Evolutionary conservation across 495 filamentous ascomycete genomes (phyloP), one percentile per base, ranked within the genome.

Genomic region (Xylaria curta): DNA sequence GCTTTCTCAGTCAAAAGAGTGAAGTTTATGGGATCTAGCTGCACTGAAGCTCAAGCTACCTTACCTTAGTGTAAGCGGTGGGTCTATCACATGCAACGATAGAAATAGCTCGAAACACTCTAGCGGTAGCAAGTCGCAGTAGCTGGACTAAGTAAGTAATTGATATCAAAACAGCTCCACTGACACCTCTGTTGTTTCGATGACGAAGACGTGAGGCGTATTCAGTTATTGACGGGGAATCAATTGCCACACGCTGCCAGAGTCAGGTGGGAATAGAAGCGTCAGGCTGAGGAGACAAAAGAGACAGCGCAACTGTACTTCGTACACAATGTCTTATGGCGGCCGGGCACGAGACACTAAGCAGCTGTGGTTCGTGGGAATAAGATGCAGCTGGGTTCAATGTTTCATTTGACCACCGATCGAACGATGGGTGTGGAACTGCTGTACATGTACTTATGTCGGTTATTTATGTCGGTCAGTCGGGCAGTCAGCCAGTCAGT

Each of bases 321-420:
- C n/a, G n/a, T n/a, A 19, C 33, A n/a, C 36, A 19, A 38, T 10
- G 46, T 47, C 28, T 26, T 66, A 38, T 66, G 21, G 7, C 42
- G 51, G 28, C 6, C 15, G 21, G 19, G 9, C 53, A 31, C 26
- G 40, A 47, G 4, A 24, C 26, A 66, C 63, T 1, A 26, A n/a
- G 47, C 44, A 4, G 63, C 31, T 51, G 47, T 51, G 65, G 65
- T 67, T 67, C 47, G 65, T 26, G 47, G 65, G 65, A 51, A 51
- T 51, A 40, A 67, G 33, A 56, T 54, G 33, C 65, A 67, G 12
- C 47, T 31, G n/a, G 49, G 49, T 56, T n/a, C n/a, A n/a, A n/a
- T n/a, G n/a, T n/a, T 67, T 54, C 65, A 56, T 40, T 42, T 17
- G 6, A 31, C 33, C 63, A 51, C 46, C 46, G 0, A 38, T 66